Base-by-base conservation (phyloP, 2,329 filamentous ascomycete genomes). In the Ceratocystis variospora region DNA sequence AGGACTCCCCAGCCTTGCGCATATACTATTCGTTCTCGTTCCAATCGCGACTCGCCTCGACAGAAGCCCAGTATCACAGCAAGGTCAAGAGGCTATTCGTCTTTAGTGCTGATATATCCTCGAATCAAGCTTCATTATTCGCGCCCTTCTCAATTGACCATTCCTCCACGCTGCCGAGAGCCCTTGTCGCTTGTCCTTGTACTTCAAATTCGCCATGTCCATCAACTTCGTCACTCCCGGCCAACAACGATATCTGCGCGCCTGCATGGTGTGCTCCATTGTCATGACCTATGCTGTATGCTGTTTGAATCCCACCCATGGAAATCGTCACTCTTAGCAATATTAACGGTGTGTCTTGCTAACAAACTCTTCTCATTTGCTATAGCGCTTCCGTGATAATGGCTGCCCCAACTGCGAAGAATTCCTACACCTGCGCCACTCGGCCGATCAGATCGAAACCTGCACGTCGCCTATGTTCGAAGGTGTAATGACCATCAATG, bases 181-280 rank as follows among this genome's bases (percentile, higher is more conserved):
- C 1, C 7, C 3, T 53, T 12, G 3, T 28, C 48, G 22, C 22
- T 5, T 5, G 22, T 28, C 48, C n/a, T 2, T 22, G 22, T 7
- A 19, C 48, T n/a, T 50, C 12, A 12, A n/a, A 37, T 46, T 17
- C 55, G 62, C 37, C 15, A 68, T 68, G 67, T 68, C 67, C 6
- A 48, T 63, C 63, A 62, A 62, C 75, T 91, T 85, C 75, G 87
- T 91, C 69, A 78, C 88, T 17, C 82, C 88, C 5, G 82, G 80
- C 74, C 89, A 94, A 77, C 86, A 88, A 79, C 89, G 92, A 77
- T 87, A 89, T 75, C 83, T 96, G 71, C 92, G 94, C 77, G 94
- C 94, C 73, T 99, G 94, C 81, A 96, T 99, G 91, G 90, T 97
- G 71, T 99, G 94, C 84, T 93, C 90, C 65, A 88, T 97, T 74